Percentiles rank a stretch among this genome's conserved stretches.
These are phyloP conservation scores for Fusarium nisikadoi DNA, from an alignment of 2,329 filamentous ascomycete genomes.

Conservation along the genomic window DNA sequence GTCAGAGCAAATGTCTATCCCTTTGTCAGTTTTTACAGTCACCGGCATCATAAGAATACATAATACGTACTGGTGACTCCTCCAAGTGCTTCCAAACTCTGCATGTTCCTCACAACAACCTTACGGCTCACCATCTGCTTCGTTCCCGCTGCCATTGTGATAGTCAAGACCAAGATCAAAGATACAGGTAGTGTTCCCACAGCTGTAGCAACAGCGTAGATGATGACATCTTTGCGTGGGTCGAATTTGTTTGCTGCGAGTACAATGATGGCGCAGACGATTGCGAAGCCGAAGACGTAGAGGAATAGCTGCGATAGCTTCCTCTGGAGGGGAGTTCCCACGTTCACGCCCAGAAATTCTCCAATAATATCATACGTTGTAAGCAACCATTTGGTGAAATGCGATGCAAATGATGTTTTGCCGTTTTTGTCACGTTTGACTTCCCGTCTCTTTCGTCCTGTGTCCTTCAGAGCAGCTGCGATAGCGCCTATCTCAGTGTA, in stretches of 20 bases:
- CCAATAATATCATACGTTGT: conserved; percentile 43
- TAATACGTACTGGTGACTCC: conserved; percentile 57
- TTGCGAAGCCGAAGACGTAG: conserved; percentile 54
- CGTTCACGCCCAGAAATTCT: conserved; percentile 57
- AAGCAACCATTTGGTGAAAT: conserved; percentile 48
- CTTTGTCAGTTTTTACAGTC: not conserved
- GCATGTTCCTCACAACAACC: conserved; percentile 60
- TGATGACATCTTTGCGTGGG: conserved; percentile 50
- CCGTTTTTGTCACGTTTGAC: conserved; percentile 57
- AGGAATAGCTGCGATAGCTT: conserved; percentile 75
- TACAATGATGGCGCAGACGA: conserved; percentile 38
- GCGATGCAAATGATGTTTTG: conserved; percentile 46
- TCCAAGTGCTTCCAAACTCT: conserved; percentile 56
- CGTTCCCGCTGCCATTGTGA: conserved; percentile 65
- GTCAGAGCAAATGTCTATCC: conserved; percentile 48
- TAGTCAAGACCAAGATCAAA: conserved; percentile 64
- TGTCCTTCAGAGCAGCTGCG: conserved; percentile 58
- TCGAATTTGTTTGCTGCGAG: conserved; percentile 43
- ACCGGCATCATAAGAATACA: not conserved
- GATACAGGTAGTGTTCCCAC: conserved; percentile 59
- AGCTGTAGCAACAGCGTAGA: conserved; percentile 55
- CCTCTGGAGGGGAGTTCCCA: conserved; percentile 75
- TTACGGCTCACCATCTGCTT: conserved; percentile 61
- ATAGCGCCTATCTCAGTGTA: conserved; percentile 71
- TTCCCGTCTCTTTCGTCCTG: conserved; percentile 46